These are phyloP conservation scores for Chamaecrista fasciculata DNA, from an alignment of 306 rosid genomes.

Conservation along the genomic window DNA sequence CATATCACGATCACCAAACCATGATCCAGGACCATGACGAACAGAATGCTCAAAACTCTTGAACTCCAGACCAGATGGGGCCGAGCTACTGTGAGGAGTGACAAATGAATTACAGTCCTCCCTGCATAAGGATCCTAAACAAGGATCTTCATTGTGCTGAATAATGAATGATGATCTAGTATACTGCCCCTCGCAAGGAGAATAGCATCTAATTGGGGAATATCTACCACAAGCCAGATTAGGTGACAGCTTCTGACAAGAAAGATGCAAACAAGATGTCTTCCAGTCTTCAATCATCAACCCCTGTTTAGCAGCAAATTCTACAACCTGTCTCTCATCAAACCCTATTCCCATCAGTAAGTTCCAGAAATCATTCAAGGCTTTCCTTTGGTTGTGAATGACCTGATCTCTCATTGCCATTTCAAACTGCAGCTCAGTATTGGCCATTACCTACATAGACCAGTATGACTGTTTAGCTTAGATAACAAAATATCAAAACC, in stretches of 20 bases:
- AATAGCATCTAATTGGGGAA: slow-evolving; percentile 14
- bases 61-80: slow-evolving; percentile 36
- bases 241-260: slow-evolving; percentile 33
- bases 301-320: slow-evolving; percentile 56
- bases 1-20: slow-evolving; percentile 27
- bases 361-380: slow-evolving; percentile 52
- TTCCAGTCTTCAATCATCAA: slow-evolving; percentile 56
- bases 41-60: slow-evolving; percentile 41
- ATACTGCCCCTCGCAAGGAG: slow-evolving; percentile 29
- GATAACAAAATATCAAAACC: neutral
- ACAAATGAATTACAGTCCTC: slow-evolving; percentile 25
- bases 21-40: slow-evolving; percentile 31
- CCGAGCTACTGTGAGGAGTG: slow-evolving; percentile 38
- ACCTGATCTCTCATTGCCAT: slow-evolving; percentile 72
- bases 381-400: slow-evolving; percentile 55
- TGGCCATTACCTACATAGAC: slow-evolving; percentile 52
- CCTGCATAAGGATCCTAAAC: slow-evolving; percentile 20
- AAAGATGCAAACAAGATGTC: slow-evolving; percentile 37
- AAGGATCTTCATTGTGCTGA: slow-evolving; percentile 33
- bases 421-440: slow-evolving; percentile 63
- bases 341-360: slow-evolving; percentile 59
- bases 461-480: neutral
- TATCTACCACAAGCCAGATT: slow-evolving; percentile 30
- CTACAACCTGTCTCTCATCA: slow-evolving; percentile 46
- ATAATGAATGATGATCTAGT: slow-evolving; percentile 39